These are phyloP conservation scores for Tylopilus vinaceipallidus DNA, from an alignment of 768 basidiomycete genomes.

Conservation along the genomic window DNA sequence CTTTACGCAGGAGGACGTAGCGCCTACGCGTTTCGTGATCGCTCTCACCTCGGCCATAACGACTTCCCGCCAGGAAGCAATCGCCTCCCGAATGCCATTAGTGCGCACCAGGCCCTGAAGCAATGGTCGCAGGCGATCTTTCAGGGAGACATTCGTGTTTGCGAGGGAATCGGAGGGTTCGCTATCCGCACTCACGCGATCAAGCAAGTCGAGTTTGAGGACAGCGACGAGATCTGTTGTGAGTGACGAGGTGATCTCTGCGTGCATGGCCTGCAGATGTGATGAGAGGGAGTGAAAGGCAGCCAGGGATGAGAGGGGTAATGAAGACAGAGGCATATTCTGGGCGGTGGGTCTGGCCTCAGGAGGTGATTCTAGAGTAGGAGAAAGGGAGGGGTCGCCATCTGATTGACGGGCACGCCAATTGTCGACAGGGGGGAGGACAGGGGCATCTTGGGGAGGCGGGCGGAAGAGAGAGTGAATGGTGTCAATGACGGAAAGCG, in stretches of 20 bases:
- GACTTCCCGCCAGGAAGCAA: slow-evolving; percentile 67
- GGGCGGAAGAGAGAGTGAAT: slow-evolving; percentile 58
- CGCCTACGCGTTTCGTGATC: slow-evolving; percentile 58
- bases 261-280: slow-evolving; percentile 67
- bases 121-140: slow-evolving; percentile 67
- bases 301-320: slow-evolving; percentile 65
- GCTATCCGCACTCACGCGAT: slow-evolving; percentile 41
- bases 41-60: slow-evolving; percentile 59
- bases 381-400: slow-evolving; percentile 29
- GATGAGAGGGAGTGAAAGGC: slow-evolving; percentile 76
- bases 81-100: slow-evolving; percentile 64
- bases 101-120: slow-evolving; percentile 77
- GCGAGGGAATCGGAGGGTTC: slow-evolving; percentile 10
- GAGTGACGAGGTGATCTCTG: slow-evolving; percentile 74
- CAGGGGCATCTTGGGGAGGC: slow-evolving; percentile 1
- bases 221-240: slow-evolving; percentile 75
- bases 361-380: slow-evolving; percentile 36
- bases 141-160: slow-evolving; percentile 44
- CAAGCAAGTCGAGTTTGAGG: slow-evolving; percentile 62
- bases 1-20: not conserved
- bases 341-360: slow-evolving; percentile 15
- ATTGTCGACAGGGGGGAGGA: slow-evolving; percentile 2
- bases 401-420: slow-evolving; percentile 14
- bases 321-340: slow-evolving; percentile 32
- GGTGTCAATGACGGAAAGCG: slow-evolving; percentile 70